phyloP scores from a whole-genome alignment of 257 asterid species.

The Ballota nigra region DNA sequence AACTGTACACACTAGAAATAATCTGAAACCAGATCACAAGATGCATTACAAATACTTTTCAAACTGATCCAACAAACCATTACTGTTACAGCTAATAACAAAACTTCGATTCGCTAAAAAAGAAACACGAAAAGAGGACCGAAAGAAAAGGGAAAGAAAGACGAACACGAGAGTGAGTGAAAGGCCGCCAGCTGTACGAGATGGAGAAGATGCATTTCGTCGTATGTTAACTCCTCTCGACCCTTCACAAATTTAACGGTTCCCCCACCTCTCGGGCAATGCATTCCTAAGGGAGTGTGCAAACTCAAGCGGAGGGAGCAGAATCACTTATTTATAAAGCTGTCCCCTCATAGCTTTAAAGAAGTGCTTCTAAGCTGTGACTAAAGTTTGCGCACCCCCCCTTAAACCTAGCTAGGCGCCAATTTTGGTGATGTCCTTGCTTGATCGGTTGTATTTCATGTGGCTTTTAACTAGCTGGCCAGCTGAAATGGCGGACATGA shows the following conservation, averaged over 20 bases:
- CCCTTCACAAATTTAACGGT: constrained; percentile 12
- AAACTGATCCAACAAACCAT: constrained; percentile 13
- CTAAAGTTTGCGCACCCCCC: too few relatives aligned
- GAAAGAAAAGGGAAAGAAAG: not conserved
- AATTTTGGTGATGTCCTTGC: constrained; percentile 57
- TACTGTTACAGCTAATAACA: constrained; percentile 22
- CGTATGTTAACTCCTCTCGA: not conserved
- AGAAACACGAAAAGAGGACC: not conserved
- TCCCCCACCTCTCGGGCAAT: not conserved
- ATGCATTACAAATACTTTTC: constrained; percentile 20
- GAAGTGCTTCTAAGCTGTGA: too few relatives aligned
- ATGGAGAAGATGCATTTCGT: not conserved
- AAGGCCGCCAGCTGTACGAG: not conserved
- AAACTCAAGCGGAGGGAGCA: too few relatives aligned
- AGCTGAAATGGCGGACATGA: constrained; percentile 91
- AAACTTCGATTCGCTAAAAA: constrained; percentile 7
- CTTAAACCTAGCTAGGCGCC: constrained; percentile 26
- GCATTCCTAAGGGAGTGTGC: not conserved
- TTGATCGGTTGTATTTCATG: constrained; percentile 91
- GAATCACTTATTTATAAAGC: too few relatives aligned
- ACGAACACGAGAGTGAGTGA: constrained; percentile 7
- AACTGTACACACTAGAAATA: constrained; percentile 27
- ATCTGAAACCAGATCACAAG: not conserved
- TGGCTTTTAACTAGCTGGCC: constrained; percentile 93
- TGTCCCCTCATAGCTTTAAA: too few relatives aligned